These are phyloP conservation scores for Antarctomyces pellizariae DNA, from an alignment of 495 filamentous ascomycete genomes.

Conservation along the genomic window DNA sequence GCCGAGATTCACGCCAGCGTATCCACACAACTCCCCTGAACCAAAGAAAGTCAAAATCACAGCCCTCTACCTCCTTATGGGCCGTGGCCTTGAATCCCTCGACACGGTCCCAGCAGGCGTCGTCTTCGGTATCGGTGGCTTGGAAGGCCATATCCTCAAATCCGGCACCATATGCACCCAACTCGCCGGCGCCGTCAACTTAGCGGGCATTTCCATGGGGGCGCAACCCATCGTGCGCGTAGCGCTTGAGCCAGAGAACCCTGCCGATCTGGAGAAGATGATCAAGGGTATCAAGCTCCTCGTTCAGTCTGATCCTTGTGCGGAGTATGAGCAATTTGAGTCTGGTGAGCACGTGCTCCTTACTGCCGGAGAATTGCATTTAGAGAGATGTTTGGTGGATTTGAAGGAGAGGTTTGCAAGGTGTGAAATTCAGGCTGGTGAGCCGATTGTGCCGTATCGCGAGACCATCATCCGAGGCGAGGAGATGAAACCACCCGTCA, in stretches of 20 bases:
- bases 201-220: slow-evolving; percentile 62
- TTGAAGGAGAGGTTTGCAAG: slow-evolving; percentile 78
- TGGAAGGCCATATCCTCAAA: slow-evolving; percentile 81
- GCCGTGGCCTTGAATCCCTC: slow-evolving; percentile 63
- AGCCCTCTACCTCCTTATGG: slow-evolving; percentile 90
- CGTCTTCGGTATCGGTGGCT: slow-evolving; percentile 84
- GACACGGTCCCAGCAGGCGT: slow-evolving; percentile 75
- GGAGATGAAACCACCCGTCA: slow-evolving; percentile 77
- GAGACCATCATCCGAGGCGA: slow-evolving; percentile 70
- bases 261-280: slow-evolving; percentile 80
- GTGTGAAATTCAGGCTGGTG: slow-evolving; percentile 86
- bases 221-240: slow-evolving; percentile 85
- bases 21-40: slow-evolving; percentile 51
- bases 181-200: slow-evolving; percentile 69
- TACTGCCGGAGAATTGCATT: slow-evolving; percentile 83
- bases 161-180: slow-evolving; percentile 85
- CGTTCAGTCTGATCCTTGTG: slow-evolving; percentile 88
- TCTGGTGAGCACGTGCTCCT: slow-evolving; percentile 90
- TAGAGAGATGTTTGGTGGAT: slow-evolving; percentile 88
- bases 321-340: slow-evolving; percentile 78
- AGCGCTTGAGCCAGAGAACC: slow-evolving; percentile 73
- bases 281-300: slow-evolving; percentile 68
- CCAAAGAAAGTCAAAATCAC: slow-evolving; percentile 68
- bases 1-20: slow-evolving; percentile 71
- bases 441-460: slow-evolving; percentile 85